Evolutionary conservation across 805 yeast species (phyloP).

Genomic region (Candida boleticola): DNA sequence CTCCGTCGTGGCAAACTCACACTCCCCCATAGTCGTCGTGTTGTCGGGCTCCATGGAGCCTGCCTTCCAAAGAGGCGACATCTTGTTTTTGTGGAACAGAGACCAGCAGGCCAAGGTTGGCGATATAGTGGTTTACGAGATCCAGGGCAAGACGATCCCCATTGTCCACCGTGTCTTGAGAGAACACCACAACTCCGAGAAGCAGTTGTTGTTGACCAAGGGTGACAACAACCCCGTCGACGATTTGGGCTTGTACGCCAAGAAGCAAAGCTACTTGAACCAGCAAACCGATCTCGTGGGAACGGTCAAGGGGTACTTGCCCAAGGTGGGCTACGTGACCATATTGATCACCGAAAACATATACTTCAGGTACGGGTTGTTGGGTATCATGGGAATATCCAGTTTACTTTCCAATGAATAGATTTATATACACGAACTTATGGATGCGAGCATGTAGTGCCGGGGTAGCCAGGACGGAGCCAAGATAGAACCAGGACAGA

Average conservation of each 20-base stretch:
- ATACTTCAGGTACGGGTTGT: conserved; percentile 73
- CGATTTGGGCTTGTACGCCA: conserved; percentile 82
- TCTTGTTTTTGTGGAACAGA: conserved; percentile 88
- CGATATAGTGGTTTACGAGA: conserved; percentile 90
- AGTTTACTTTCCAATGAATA: conserved; percentile 49
- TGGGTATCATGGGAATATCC: conserved; percentile 72
- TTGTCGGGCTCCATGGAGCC: conserved; percentile 99
- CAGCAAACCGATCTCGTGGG: conserved; percentile 81
- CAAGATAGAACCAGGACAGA: neutral
- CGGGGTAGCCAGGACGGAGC: too few relatives aligned
- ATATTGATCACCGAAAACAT: conserved; percentile 86
- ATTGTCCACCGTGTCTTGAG: conserved; percentile 93
- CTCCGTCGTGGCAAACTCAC: conserved; percentile 72
- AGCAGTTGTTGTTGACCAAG: conserved; percentile 81
- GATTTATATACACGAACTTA: neutral
- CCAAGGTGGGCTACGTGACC: conserved; percentile 86
- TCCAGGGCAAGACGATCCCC: conserved; percentile 79
- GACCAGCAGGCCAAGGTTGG: conserved; percentile 69
- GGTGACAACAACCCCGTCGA: conserved; percentile 96
- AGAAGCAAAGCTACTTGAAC: conserved; percentile 71
- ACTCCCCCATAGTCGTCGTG: conserved; percentile 94
- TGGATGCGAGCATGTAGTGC: too few relatives aligned
- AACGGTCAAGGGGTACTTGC: conserved; percentile 88
- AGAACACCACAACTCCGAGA: conserved; percentile 60
- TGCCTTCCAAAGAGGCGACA: conserved; percentile 97